phyloP scores from a whole-genome alignment of 352 stramenopile species.

The Pythium monospermum region DNA sequence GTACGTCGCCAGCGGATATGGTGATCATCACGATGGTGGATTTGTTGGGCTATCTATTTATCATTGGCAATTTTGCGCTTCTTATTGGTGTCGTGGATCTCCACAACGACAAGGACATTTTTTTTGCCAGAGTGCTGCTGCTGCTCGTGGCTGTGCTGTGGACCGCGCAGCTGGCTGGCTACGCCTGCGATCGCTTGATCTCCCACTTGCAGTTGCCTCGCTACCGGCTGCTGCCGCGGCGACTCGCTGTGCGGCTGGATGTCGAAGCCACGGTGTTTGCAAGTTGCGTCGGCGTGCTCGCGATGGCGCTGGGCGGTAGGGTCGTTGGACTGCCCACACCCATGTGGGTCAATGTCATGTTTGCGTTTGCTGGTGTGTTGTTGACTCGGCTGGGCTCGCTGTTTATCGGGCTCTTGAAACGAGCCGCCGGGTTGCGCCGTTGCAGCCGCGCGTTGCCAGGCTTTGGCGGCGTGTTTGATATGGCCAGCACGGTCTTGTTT shows the following conservation, averaged over 20 bases:
- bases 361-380: constrained; percentile 72
- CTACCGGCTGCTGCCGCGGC: constrained; percentile 34
- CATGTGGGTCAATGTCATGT: constrained; percentile 10
- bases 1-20: constrained; percentile 16
- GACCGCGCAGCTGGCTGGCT: constrained; percentile 38
- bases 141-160: constrained; percentile 40
- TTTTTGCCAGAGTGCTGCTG: constrained; percentile 37
- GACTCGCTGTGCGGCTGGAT: constrained; percentile 40
- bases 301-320: constrained; percentile 30
- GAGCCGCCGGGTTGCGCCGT: constrained; percentile 86
- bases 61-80: constrained; percentile 23
- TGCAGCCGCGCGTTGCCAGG: constrained; percentile 90
- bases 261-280: constrained; percentile 40
- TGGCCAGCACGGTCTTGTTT: constrained; percentile 87
- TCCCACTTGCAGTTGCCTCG: constrained; percentile 44
- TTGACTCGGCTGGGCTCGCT: constrained; percentile 82
- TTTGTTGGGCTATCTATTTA: constrained; percentile 17
- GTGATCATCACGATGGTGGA: constrained; percentile 20
- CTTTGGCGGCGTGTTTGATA: constrained; percentile 88
- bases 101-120: constrained; percentile 17
- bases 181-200: constrained; percentile 43
- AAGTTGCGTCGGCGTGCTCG: constrained; percentile 29
- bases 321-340: constrained; percentile 10
- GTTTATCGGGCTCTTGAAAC: constrained; percentile 89
- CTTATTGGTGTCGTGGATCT: constrained; percentile 43